Evolutionary conservation across 495 filamentous ascomycete genomes (phyloP).

Genomic region (Aspergillus avenaceus): DNA sequence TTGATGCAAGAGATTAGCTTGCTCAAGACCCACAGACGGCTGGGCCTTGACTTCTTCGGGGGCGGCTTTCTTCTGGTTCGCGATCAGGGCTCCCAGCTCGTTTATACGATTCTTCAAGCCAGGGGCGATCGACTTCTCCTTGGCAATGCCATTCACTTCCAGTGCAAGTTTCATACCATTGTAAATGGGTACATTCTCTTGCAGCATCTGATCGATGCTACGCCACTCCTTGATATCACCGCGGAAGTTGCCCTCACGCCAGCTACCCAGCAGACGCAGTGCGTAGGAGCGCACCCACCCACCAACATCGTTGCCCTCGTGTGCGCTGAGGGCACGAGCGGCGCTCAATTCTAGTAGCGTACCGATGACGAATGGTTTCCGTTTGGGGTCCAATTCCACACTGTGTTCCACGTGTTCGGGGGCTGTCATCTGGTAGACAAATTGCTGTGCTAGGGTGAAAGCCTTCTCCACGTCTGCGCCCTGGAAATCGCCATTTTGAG

Average conservation of each 20-base stretch:
- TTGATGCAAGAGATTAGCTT: conserved; percentile 13
- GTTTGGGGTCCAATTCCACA: conserved; percentile 24
- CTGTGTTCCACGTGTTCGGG: conserved; percentile 31
- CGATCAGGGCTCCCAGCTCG: conserved; percentile 16
- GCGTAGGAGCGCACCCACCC: conserved; percentile 35
- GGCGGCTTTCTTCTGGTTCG: conserved; percentile 15
- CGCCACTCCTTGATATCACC: conserved; percentile 9
- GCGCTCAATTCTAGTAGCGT: conserved; percentile 43
- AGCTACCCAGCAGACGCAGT: conserved; percentile 29
- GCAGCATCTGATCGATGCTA: conserved; percentile 17
- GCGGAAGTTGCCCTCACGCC: conserved; percentile 20
- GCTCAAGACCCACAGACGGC: conserved; percentile 15
- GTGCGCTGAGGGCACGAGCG: conserved; percentile 28
- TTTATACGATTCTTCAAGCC: conserved; percentile 17
- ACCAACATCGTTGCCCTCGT: conserved; percentile 24
- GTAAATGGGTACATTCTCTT: conserved; percentile 27
- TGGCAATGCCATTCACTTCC: conserved; percentile 16
- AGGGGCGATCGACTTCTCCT: conserved; percentile 7
- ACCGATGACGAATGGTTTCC: conserved; percentile 38
- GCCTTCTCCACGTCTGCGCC: conserved; percentile 28
- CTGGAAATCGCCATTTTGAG: conserved; percentile 39
- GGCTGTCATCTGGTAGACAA: conserved; percentile 49
- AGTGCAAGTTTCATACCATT: conserved; percentile 28
- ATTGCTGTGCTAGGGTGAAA: conserved; percentile 41
- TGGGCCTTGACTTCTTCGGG: conserved; percentile 14